Evolutionary conservation across 495 filamentous ascomycete genomes (phyloP).

Genomic region (Trichocladium uniseriatum): DNA sequence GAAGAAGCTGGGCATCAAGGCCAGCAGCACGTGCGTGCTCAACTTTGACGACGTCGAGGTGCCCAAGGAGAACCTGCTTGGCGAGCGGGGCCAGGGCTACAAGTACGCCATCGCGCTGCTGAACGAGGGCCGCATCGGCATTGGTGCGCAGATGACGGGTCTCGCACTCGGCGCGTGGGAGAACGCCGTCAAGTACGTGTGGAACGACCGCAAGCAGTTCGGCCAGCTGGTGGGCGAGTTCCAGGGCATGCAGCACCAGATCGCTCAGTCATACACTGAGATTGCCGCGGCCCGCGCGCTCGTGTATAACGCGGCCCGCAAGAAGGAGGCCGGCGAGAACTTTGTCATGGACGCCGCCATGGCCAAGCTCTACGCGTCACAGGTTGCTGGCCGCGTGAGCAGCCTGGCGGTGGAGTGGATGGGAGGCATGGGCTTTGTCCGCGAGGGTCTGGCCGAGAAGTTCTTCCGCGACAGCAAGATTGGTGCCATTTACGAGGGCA

Average conservation of each 20-base stretch:
- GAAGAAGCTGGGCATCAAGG: conserved; percentile 96
- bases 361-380: conserved; percentile 92
- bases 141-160: conserved; percentile 98
- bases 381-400: conserved; percentile 83
- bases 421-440: conserved; percentile 94
- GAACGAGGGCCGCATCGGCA: conserved; percentile 96
- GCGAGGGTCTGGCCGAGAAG: conserved; percentile 97
- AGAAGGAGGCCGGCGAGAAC: conserved; percentile 94
- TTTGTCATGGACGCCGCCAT: conserved; percentile 95
- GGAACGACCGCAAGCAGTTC: conserved; percentile 98
- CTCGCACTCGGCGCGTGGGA: conserved; percentile 92
- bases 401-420: conserved; percentile 94
- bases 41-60: conserved; percentile 97
- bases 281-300: conserved; percentile 84
- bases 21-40: conserved; percentile 90
- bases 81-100: conserved; percentile 84
- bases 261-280: conserved; percentile 92
- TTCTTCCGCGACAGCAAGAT: conserved; percentile 98
- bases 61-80: conserved; percentile 75
- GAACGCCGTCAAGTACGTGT: conserved; percentile 77
- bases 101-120: conserved; percentile 95
- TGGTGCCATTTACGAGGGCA: conserved; percentile 96
- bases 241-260: conserved; percentile 98
- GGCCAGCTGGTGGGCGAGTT: conserved; percentile 87
- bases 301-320: conserved; percentile 91